A percentile compares a stretch with the other conserved stretches of the same genome.
These are phyloP conservation scores for Alternaria sp. DNA, from an alignment of 2,329 filamentous ascomycete genomes.

Conservation along the genomic window DNA sequence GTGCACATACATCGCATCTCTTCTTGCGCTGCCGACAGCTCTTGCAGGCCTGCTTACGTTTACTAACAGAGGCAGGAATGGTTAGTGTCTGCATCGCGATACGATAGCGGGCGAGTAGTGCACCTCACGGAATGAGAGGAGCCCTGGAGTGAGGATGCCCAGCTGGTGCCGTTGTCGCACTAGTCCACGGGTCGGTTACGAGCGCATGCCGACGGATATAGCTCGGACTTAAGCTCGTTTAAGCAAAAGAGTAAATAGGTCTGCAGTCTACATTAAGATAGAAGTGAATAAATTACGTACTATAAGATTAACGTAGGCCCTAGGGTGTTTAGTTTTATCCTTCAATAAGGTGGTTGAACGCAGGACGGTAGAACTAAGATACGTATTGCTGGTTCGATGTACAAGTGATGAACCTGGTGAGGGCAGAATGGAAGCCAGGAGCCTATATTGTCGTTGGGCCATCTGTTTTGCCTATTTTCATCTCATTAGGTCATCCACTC, in stretches of 20 bases:
- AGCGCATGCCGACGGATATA: too few species aligned
- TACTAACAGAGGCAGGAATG: conserved; percentile 32
- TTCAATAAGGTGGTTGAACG: too few species aligned
- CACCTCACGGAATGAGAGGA: neutral
- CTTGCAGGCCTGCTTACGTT: conserved; percentile 43
- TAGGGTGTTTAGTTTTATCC: too few species aligned
- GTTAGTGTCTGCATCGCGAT: conserved; percentile 24
- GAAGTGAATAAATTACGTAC: too few species aligned
- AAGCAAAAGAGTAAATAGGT: too few species aligned
- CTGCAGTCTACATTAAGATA: too few species aligned
- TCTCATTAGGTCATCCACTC: neutral
- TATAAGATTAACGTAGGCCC: too few species aligned
- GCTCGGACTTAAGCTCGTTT: too few species aligned
- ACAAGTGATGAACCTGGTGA: too few species aligned
- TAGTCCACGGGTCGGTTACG: too few species aligned
- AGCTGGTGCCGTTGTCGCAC: neutral
- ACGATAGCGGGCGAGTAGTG: neutral
- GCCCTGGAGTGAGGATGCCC: neutral
- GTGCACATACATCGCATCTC: conserved; percentile 35
- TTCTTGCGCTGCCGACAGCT: conserved; percentile 45
- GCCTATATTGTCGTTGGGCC: neutral
- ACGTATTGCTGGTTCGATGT: too few species aligned
- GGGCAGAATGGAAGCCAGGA: neutral
- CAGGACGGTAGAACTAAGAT: too few species aligned
- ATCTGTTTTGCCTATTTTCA: neutral